Conservation (phyloP, 2,329 filamentous ascomycete genomes). For the Calonectria henricotiae region DNA sequence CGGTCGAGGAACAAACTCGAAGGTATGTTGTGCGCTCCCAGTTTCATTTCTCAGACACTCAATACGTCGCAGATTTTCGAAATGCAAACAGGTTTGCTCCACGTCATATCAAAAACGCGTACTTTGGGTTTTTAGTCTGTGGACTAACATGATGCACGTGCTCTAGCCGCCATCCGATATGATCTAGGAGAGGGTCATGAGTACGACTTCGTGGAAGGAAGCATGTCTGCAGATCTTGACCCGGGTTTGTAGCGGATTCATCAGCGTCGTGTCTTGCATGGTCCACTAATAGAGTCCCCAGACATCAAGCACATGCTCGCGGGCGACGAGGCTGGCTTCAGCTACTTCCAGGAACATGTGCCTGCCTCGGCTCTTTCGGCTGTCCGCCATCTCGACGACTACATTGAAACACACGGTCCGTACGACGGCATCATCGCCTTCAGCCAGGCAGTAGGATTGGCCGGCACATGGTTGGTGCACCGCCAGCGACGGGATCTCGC, state of each 20-base stretch:
- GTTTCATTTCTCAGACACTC: neutral
- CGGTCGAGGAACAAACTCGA: constrained; percentile 15
- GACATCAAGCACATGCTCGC: constrained; percentile 18
- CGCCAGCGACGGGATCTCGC: neutral
- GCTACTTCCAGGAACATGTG: constrained; percentile 14
- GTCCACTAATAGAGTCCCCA: neutral
- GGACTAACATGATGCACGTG: neutral
- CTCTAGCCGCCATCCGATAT: constrained; percentile 5
- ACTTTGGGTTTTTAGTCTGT: too few species aligned
- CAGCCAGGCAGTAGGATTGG: constrained; percentile 11
- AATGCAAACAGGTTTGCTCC: constrained; percentile 14
- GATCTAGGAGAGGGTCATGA: constrained; percentile 7
- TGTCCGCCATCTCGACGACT: constrained; percentile 6
- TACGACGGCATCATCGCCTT: constrained; percentile 19
- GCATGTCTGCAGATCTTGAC: constrained; percentile 14
- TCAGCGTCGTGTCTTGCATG: too few species aligned
- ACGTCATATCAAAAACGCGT: too few species aligned
- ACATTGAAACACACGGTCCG: constrained; percentile 8
- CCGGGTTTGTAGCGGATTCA: neutral
- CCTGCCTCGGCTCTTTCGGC: constrained; percentile 7
- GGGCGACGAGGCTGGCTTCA: constrained; percentile 7
- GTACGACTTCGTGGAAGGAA: constrained; percentile 23
- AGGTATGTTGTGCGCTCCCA: neutral
- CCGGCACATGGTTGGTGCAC: constrained; percentile 18
- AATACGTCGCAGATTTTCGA: constrained; percentile 5